A percentile compares a stretch with the other conserved stretches of the same genome.
Evolutionary conservation across 2,329 filamentous ascomycete genomes (phyloP).

Genomic region (Aspergillus novoparasiticus): DNA sequence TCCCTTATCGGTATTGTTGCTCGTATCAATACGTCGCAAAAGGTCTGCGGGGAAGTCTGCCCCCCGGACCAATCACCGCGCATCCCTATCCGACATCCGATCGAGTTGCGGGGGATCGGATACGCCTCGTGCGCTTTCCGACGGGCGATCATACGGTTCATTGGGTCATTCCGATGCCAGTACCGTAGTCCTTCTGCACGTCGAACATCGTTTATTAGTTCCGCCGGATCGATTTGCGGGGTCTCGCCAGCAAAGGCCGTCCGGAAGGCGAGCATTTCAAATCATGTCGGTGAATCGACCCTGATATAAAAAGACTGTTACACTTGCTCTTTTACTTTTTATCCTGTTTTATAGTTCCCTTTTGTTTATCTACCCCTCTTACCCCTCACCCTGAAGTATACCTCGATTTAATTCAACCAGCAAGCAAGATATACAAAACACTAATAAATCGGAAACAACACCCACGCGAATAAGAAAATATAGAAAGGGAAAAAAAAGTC

Average conservation of each 20-base stretch:
- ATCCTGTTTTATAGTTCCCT: background rate
- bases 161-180: conserved; percentile 14
- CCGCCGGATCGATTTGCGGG: background rate
- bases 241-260: background rate
- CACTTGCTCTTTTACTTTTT: background rate
- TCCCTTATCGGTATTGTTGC: background rate
- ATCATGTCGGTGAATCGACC: conserved; percentile 3
- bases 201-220: background rate
- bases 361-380: background rate
- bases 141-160: conserved; percentile 8
- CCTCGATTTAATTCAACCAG: background rate
- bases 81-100: conserved; percentile 20
- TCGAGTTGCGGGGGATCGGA: conserved; percentile 26
- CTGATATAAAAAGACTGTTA: background rate
- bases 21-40: background rate
- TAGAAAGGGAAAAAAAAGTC: background rate
- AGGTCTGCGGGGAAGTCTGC: background rate
- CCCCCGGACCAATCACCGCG: background rate
- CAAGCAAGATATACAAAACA: background rate
- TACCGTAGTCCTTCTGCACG: conserved; percentile 2
- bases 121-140: conserved; percentile 9
- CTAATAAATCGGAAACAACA: background rate
- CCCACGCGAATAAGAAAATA: no score
- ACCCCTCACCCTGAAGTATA: background rate
- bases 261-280: conserved; percentile 12